These are phyloP conservation scores for Exidia glandulosa DNA, from an alignment of 768 basidiomycete species.

Conservation along the genomic window DNA sequence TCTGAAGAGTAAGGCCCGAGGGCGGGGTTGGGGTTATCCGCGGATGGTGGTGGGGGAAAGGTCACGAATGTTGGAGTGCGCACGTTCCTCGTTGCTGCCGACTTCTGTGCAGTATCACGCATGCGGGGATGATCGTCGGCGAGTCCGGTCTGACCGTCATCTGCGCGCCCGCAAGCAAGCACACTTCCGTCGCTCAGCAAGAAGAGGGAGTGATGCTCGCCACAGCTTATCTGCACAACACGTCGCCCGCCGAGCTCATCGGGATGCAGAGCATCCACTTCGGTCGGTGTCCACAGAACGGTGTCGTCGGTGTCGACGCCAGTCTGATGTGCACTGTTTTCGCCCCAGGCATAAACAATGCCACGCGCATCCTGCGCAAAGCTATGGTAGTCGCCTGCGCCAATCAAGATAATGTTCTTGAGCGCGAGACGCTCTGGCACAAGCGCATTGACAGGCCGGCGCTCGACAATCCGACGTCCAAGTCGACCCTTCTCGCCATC, in stretches of 20 bases:
- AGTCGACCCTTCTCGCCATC: slow-evolving; percentile 33
- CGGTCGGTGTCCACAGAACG: slow-evolving; percentile 51
- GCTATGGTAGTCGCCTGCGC: slow-evolving; percentile 32
- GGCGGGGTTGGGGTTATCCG: slow-evolving; percentile 1
- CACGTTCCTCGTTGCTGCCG: neutral
- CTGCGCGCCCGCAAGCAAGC: slow-evolving; percentile 76
- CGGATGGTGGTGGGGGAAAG: slow-evolving; percentile 7
- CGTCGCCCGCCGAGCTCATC: slow-evolving; percentile 46
- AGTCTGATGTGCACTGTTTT: slow-evolving; percentile 42
- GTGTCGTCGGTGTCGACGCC: slow-evolving; percentile 47
- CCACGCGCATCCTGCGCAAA: slow-evolving; percentile 35
- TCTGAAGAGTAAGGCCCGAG: neutral
- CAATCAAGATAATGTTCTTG: slow-evolving; percentile 28
- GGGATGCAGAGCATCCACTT: slow-evolving; percentile 50
- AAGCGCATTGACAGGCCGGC: slow-evolving; percentile 30
- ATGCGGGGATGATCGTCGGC: slow-evolving; percentile 21
- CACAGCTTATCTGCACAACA: slow-evolving; percentile 66
- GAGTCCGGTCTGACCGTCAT: slow-evolving; percentile 72
- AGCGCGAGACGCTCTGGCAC: slow-evolving; percentile 31
- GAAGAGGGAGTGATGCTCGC: slow-evolving; percentile 87
- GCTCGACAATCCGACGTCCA: slow-evolving; percentile 31
- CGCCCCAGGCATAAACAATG: slow-evolving; percentile 36
- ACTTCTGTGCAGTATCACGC: neutral
- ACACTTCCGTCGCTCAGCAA: slow-evolving; percentile 74
- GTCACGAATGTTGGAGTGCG: slow-evolving; percentile 3